Evolutionary conservation across 2,329 filamentous ascomycete species (phyloP).

Genomic region (Cladophialophora yegresii): DNA sequence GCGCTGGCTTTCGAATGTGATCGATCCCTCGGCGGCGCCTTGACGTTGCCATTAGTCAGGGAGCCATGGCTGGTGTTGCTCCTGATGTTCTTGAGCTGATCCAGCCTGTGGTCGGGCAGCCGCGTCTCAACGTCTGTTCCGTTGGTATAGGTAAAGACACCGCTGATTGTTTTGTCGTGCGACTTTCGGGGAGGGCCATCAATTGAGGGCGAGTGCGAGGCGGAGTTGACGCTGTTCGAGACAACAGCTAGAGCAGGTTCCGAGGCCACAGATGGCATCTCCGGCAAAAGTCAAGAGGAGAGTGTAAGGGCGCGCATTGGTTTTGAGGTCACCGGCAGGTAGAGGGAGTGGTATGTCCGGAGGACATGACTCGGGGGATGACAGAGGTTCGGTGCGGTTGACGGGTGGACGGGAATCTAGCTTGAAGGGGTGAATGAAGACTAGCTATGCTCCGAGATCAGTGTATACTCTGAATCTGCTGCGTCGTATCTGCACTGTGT

Average conservation of each 20-base stretch:
- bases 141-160: conserved; percentile 52
- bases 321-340: conserved; percentile 19
- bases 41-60: conserved; percentile 47
- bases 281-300: conserved; percentile 17
- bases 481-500: neutral
- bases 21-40: conserved; percentile 43
- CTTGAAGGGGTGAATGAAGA: neutral
- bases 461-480: neutral
- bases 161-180: conserved; percentile 49
- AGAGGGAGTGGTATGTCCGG: conserved; percentile 12
- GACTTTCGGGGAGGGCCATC: conserved; percentile 47
- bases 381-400: neutral
- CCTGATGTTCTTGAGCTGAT: conserved; percentile 39
- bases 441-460: neutral
- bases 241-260: conserved; percentile 37
- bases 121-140: conserved; percentile 49
- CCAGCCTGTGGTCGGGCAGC: conserved; percentile 44
- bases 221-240: conserved; percentile 36
- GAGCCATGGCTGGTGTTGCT: conserved; percentile 39
- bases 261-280: conserved; percentile 34
- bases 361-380: conserved; percentile 24
- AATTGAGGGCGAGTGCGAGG: conserved; percentile 39
- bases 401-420: neutral
- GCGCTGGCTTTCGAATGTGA: conserved; percentile 49
- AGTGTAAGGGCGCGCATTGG: conserved; percentile 23